Percentiles rank a stretch among this genome's conserved stretches.
These are phyloP conservation scores for Rhodamnia rubescens DNA, from an alignment of 345 rosid genomes.

Conservation along the genomic window DNA sequence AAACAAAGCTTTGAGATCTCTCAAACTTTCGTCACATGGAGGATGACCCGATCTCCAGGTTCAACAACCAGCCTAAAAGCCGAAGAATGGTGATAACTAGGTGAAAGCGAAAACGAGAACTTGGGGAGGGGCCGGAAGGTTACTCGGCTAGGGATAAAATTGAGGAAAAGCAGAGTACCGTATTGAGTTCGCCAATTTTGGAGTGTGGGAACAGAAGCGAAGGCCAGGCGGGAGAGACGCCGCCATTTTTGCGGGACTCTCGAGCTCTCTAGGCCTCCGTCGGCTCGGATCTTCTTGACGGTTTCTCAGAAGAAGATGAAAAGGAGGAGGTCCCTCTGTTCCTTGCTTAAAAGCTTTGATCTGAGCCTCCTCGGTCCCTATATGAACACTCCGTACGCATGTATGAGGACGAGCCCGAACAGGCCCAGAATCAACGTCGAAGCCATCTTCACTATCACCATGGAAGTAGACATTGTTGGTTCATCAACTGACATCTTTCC, in stretches of 20 bases:
- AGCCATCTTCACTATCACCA: background rate
- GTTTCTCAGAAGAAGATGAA: slow-evolving; percentile 27
- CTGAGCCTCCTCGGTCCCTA: slow-evolving; percentile 14
- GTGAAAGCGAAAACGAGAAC: slow-evolving; percentile 20
- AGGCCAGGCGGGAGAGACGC: slow-evolving; percentile 33
- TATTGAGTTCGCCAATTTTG: slow-evolving; percentile 14
- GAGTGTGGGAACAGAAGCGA: slow-evolving; percentile 13
- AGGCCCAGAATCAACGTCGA: slow-evolving; percentile 9
- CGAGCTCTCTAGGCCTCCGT: background rate
- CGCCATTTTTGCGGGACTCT: background rate
- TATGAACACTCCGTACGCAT: slow-evolving; percentile 1
- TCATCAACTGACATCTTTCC: background rate
- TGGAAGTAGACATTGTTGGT: background rate
- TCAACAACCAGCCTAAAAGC: slow-evolving; percentile 16
- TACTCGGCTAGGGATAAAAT: too few species aligned
- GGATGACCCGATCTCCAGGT: slow-evolving; percentile 12
- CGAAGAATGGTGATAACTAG: slow-evolving; percentile 30
- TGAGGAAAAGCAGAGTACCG: too few species aligned
- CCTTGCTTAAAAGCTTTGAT: slow-evolving; percentile 28
- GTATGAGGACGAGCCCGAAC: background rate
- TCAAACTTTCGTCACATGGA: slow-evolving; percentile 3
- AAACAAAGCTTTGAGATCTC: background rate
- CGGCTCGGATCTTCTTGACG: slow-evolving; percentile 11
- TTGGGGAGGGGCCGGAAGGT: too few species aligned
- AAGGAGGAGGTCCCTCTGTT: slow-evolving; percentile 27